Percentiles rank a stretch among this genome's conserved stretches.
These are phyloP conservation scores for Candida broadrunensis DNA, from an alignment of 805 yeast genomes.

Conservation along the genomic window DNA sequence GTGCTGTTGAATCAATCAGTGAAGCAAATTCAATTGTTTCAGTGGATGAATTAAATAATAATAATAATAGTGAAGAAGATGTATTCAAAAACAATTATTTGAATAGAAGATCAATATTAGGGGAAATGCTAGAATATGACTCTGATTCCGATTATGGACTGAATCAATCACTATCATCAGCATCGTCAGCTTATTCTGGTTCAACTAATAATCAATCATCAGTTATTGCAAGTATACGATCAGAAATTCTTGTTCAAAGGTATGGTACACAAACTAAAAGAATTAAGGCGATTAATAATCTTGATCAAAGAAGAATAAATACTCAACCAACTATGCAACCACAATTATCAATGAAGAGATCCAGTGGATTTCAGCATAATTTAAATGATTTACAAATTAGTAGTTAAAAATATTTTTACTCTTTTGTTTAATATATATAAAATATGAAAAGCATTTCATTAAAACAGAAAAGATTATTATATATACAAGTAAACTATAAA, in stretches of 20 bases:
- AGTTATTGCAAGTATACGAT: neutral
- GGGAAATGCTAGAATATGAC: constrained; percentile 44
- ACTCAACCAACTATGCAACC: neutral
- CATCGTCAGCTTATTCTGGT: neutral
- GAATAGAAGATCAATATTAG: constrained; percentile 40
- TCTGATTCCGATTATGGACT: constrained; percentile 13
- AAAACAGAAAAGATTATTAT: neutral
- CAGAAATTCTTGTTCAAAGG: constrained; percentile 1
- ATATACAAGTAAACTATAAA: neutral
- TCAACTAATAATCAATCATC: neutral
- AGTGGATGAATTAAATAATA: neutral
- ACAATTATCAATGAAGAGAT: neutral
- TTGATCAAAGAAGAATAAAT: neutral
- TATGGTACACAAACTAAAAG: constrained; percentile 5
- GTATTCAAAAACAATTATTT: constrained; percentile 22
- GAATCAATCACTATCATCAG: neutral
- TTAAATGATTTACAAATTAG: neutral
- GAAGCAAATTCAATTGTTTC: neutral
- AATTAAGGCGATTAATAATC: neutral
- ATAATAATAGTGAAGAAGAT: constrained; percentile 9
- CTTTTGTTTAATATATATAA: no score
- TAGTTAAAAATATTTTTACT: neutral
- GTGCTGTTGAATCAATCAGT: neutral
- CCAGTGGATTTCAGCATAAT: constrained; percentile 1
- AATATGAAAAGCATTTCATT: neutral